These are phyloP conservation scores for Aureobasidium sp. DNA, from an alignment of 2,329 filamentous ascomycete genomes.

Conservation along the genomic window DNA sequence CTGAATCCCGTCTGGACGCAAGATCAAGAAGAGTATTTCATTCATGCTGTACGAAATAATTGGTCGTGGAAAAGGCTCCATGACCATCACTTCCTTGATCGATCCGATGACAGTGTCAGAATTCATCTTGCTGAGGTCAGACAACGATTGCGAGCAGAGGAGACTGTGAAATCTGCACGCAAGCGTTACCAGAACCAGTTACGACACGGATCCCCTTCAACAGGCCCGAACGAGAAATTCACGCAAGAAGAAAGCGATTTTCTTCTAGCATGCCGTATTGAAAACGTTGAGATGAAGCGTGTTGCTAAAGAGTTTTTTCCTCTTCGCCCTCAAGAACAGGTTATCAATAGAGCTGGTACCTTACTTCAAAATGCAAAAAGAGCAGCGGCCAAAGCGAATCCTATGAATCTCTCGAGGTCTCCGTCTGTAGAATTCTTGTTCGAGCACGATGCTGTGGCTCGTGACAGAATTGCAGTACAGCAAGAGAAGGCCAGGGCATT, in stretches of 20 bases:
- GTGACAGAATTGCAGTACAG: constrained; percentile 1
- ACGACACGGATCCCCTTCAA: constrained; percentile 3
- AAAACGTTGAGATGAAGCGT: constrained; percentile 15
- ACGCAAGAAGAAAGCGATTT: constrained; percentile 15
- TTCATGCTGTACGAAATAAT: background rate
- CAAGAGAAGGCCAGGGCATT: background rate
- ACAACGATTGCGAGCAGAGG: background rate
- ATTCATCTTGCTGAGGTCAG: background rate
- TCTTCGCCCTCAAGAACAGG: background rate
- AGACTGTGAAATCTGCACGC: background rate
- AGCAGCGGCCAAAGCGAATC: constrained; percentile 7
- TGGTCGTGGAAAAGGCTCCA: constrained; percentile 6
- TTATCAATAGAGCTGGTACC: constrained; percentile 7
- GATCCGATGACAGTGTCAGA: constrained; percentile 9
- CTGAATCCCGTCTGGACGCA: background rate
- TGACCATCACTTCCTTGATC: background rate
- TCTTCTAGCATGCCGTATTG: constrained; percentile 15
- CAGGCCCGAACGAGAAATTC: constrained; percentile 11
- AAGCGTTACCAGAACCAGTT: background rate
- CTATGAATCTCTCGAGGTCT: background rate
- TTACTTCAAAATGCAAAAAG: constrained; percentile 4
- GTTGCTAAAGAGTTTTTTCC: constrained; percentile 17
- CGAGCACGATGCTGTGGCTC: background rate
- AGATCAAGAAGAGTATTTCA: constrained; percentile 5
- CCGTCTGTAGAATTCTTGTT: constrained; percentile 6